phyloP scores from a whole-genome alignment of 2,329 filamentous ascomycete species.

The Conoideocrella luteorostrata region DNA sequence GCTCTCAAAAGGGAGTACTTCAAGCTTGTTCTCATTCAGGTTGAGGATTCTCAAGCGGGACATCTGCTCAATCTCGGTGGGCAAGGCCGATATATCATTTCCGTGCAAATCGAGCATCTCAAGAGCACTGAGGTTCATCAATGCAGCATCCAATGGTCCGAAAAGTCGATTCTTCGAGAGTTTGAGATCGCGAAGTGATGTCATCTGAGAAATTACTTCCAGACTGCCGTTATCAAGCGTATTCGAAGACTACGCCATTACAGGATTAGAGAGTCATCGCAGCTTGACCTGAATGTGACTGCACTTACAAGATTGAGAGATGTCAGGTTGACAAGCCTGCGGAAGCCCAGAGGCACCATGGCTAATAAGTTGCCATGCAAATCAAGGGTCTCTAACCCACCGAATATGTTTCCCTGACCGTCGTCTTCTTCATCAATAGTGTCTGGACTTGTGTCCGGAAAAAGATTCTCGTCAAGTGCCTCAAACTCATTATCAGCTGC shows the following conservation, averaged over 20 bases:
- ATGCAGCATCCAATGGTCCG: constrained; percentile 57
- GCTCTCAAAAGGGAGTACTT: constrained; percentile 61
- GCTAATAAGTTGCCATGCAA: constrained; percentile 77
- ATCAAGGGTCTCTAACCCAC: constrained; percentile 72
- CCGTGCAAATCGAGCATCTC: constrained; percentile 76
- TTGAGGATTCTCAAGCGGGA: constrained; percentile 68
- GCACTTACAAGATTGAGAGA: constrained; percentile 69
- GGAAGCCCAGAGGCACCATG: constrained; percentile 67
- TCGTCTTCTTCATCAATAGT: constrained; percentile 59
- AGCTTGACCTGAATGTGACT: neutral
- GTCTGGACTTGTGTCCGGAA: constrained; percentile 63
- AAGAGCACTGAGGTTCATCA: constrained; percentile 60
- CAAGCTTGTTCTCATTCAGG: constrained; percentile 71
- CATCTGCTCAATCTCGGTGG: constrained; percentile 60
- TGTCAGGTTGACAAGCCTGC: constrained; percentile 66
- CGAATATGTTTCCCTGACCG: constrained; percentile 68
- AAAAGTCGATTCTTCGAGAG: constrained; percentile 71
- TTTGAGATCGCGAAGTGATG: constrained; percentile 69
- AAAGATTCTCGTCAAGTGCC: constrained; percentile 63
- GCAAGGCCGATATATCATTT: constrained; percentile 70
- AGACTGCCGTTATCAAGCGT: constrained; percentile 66
- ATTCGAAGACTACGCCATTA: constrained; percentile 61
- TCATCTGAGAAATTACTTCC: constrained; percentile 67
- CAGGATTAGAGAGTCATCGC: constrained; percentile 15
- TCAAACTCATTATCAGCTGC: constrained; percentile 87